Base-by-base conservation (phyloP, 2,329 filamentous ascomycete species). In the Monilinia polystroma region DNA sequence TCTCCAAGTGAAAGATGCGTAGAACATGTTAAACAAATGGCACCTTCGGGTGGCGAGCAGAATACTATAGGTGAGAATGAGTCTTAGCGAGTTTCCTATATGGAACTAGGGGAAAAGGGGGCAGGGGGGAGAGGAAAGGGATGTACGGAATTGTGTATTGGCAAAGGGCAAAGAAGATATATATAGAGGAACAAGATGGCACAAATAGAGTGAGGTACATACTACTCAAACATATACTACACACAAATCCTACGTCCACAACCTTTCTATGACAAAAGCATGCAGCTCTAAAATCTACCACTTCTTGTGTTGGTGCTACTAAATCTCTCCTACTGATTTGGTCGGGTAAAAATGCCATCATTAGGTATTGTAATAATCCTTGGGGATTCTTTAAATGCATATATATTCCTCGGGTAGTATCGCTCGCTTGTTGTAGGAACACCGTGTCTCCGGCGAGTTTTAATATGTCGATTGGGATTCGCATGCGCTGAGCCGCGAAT, bases 221-320 rank as follows among this genome's bases (percentile, higher is more conserved):
- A 85, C 83, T 99, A 78, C 92, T 96, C 55, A 99, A 82, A 76
- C 95, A 99, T 72, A 99, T 93, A 69, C 92, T 96, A 81, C 95
- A 99, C 49, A 99, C 94, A 76, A 92, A 99, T 11, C 93, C 95
- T 1, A 93, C 87, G 78, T 97, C 92, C 54, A 99, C 90, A 26
- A 98, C 92, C 47, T 87, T 87, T 62, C 94, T 85, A 79, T 99
- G 95, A 77, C 95, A 99, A 80, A 99, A 99, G 77, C 95, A 99
- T 4, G 95, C 95, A n/a, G 96, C 94, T 54, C 95, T 87, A 77
- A 99, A 99, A 79, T 99, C 96, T 54, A 99, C 93, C 55, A 90
- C 88, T 66, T 93, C 90, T 49, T 92, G 89, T 10, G 90, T 92
- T 0, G 95, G 93, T 5, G 90, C 81, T 53, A 97, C 84, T 53